These are phyloP conservation scores for Pyrenula massariospora DNA, from an alignment of 495 filamentous ascomycete genomes.

Conservation along the genomic window DNA sequence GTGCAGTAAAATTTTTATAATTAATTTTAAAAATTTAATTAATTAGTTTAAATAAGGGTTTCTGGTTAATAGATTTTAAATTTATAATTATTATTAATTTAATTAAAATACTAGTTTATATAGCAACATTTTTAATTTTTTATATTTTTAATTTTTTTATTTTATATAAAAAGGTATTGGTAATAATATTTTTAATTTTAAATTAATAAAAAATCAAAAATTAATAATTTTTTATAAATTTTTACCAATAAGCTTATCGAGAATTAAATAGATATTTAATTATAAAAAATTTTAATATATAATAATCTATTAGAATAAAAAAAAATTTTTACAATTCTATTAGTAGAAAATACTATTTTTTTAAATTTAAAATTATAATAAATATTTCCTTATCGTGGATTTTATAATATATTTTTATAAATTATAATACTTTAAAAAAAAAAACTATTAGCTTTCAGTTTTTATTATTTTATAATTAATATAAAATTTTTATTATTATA, in stretches of 20 bases:
- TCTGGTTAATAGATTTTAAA: neutral
- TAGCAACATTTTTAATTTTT: neutral
- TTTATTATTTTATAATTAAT: neutral
- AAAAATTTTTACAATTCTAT: neutral
- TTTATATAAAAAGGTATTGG: neutral
- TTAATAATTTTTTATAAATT: neutral
- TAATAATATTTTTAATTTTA: neutral
- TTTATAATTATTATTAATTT: neutral
- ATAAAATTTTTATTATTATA: neutral
- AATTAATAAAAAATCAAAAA: neutral
- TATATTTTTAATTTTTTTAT: neutral
- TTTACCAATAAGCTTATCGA: neutral
- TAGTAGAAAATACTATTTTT: neutral
- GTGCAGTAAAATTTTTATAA: too few relatives aligned
- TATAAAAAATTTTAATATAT: neutral
- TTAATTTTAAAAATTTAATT: too few relatives aligned
- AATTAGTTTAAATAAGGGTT: too few relatives aligned
- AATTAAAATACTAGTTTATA: neutral
- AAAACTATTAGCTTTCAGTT: neutral
- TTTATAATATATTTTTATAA: neutral
- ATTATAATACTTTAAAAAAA: neutral
- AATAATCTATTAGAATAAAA: neutral
- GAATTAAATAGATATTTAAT: neutral
- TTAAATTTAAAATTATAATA: neutral
- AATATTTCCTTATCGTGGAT: constrained; percentile 1